Conservation (phyloP, 805 yeast species). For the Schwanniomyces sp. region DNA sequence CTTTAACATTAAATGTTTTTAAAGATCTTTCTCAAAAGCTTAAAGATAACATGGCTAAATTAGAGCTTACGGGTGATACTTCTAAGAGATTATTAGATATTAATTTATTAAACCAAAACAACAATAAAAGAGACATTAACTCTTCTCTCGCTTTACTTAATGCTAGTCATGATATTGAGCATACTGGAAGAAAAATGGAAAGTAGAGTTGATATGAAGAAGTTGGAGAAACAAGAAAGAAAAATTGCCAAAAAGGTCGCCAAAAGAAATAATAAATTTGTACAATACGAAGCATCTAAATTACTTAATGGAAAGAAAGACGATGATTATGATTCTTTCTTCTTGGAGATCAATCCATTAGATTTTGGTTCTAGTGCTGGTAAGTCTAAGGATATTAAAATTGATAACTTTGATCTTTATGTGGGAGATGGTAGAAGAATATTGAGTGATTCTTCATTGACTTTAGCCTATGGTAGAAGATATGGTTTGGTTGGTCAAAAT, state of each 20-base stretch:
- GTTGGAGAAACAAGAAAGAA: conserved; percentile 94
- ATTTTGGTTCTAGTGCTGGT: conserved; percentile 79
- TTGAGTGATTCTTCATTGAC: conserved; percentile 85
- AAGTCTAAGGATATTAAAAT: conserved; percentile 95
- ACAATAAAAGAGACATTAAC: conserved; percentile 68
- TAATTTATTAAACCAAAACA: conserved; percentile 58
- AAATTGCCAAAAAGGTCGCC: conserved; percentile 96
- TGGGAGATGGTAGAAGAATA: conserved; percentile 94
- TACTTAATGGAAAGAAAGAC: conserved; percentile 61
- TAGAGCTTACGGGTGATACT: conserved; percentile 80
- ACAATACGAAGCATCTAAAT: conserved; percentile 89
- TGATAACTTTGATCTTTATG: conserved; percentile 90
- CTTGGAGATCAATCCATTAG: conserved; percentile 92
- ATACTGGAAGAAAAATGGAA: conserved; percentile 88
- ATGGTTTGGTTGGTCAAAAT: conserved; percentile 97
- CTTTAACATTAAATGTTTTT: conserved; percentile 46
- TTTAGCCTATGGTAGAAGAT: conserved; percentile 87
- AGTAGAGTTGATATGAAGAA: conserved; percentile 95
- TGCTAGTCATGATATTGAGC: conserved; percentile 83
- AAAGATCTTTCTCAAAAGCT: conserved; percentile 53
- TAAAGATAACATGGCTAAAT: conserved; percentile 66
- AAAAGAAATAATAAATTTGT: conserved; percentile 83
- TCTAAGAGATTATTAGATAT: conserved; percentile 83
- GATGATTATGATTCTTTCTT: conserved; percentile 93
- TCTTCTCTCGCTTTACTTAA: conserved; percentile 75